Base-by-base conservation (phyloP, 768 basidiomycete species). In the Leccinum imitatum region DNA sequence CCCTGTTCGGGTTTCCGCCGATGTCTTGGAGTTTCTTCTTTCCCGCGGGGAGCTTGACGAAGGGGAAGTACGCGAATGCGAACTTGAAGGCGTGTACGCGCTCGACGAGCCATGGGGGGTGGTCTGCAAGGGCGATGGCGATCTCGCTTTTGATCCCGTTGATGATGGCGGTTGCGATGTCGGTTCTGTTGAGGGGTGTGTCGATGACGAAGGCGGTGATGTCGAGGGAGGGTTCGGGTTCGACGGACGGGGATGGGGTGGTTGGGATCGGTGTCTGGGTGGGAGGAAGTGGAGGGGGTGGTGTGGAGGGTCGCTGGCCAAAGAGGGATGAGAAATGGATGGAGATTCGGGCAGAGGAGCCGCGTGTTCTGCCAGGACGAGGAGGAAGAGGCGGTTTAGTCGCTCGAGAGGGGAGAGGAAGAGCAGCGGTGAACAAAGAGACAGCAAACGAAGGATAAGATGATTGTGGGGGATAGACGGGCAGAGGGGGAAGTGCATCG, bases 311-410 rank as follows among this genome's bases (percentile, higher is more conserved):
- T 52, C 73, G 66, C 39, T 75, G 69, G 6, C 86, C 89, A 65
- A 92, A 93, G n/a, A 95, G 79, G 1, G 88, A 87, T 0, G 90
- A 87, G 64, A 95, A 94, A 0, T 91, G 87, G 65, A 89, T 89
- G 27, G 82, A 73, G 13, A 91, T 79, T 1, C 90, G 80, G 0
- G 84, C 79, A 0, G 73, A 58, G 2, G 71, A 60, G 1, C 66
- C 35, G 9, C 68, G 63, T 2, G 41, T n/a, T n/a, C 54, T 17
- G 14, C 65, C 59, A n/a, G 70, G 68, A 13, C 76, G 78, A 47
- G 74, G 78, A 11, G 75, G 81, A 27, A 78, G 72, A 0, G 81
- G 82, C 17, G 83, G 86, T 58, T 84, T 85, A 17, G 75, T 76
- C 19, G 78, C 67, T 33, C 70, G 72, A 0, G 66, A 69, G 5